phyloP scores from a whole-genome alignment of 305 asterid species.

The Andrographis paniculata region DNA sequence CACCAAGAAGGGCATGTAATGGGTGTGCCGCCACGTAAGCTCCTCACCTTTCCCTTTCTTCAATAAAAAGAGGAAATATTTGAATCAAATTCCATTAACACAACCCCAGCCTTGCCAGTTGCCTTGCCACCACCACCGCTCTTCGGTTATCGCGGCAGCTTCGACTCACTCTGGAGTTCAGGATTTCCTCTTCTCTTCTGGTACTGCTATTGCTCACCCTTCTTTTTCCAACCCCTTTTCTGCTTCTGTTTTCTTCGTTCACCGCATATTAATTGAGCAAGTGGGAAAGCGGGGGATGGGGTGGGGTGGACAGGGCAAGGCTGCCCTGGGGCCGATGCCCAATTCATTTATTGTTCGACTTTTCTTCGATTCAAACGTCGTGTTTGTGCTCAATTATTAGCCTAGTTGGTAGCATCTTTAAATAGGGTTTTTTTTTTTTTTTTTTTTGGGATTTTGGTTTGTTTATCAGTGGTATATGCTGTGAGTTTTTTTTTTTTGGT shows the following conservation, averaged over 20 bases:
- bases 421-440: slow-evolving; percentile 27
- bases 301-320: slow-evolving; percentile 1
- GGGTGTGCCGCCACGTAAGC: slow-evolving; percentile 55
- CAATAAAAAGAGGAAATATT: slow-evolving; percentile 44
- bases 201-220: slow-evolving; percentile 5
- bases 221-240: not conserved
- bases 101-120: slow-evolving; percentile 14
- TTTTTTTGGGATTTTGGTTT: not conserved
- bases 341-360: slow-evolving; percentile 18
- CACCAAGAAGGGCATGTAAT: slow-evolving; percentile 34
- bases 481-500: slow-evolving; percentile 2
- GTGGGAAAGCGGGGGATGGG: not conserved
- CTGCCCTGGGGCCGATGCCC: too few relatives aligned
- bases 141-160: slow-evolving; percentile 18
- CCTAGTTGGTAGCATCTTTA: slow-evolving; percentile 14
- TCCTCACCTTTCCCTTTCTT: slow-evolving; percentile 38
- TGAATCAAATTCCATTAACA: slow-evolving; percentile 39
- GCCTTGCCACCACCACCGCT: not conserved
- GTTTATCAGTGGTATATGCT: not conserved
- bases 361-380: slow-evolving; percentile 5
- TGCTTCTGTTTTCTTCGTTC: not conserved
- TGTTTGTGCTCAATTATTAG: slow-evolving; percentile 14
- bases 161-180: not conserved
- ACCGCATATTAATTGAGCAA: slow-evolving; percentile 1
- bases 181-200: not conserved